Evolutionary conservation across 768 basidiomycete species (phyloP).

Genomic region (Mycena indigotica): DNA sequence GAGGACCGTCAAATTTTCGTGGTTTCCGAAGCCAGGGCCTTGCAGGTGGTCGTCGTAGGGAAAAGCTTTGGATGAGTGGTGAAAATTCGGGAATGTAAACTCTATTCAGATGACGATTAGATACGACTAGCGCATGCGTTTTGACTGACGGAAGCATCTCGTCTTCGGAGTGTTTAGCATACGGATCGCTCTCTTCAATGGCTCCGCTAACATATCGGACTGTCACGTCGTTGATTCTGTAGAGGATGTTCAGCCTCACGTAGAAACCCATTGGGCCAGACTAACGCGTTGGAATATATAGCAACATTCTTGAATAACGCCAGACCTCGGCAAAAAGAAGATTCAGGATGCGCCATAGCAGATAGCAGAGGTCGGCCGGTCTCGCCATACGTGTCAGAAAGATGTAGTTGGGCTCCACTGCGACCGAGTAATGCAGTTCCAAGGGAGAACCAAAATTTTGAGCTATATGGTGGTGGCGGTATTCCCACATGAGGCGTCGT

Average conservation of each 20-base stretch:
- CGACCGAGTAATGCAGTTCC: slow-evolving; percentile 38
- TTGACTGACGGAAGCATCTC: slow-evolving; percentile 31
- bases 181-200: slow-evolving; percentile 36
- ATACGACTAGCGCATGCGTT: not conserved
- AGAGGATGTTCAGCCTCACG: not conserved
- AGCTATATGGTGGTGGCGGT: slow-evolving; percentile 28
- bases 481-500: slow-evolving; percentile 42
- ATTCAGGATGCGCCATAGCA: slow-evolving; percentile 31
- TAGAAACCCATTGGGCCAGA: not conserved
- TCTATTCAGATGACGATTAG: slow-evolving; percentile 8
- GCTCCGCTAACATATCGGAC: slow-evolving; percentile 40
- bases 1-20: slow-evolving; percentile 23
- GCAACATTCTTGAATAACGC: slow-evolving; percentile 30
- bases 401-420: slow-evolving; percentile 42
- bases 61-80: slow-evolving; percentile 28
- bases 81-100: slow-evolving; percentile 25
- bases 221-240: slow-evolving; percentile 33
- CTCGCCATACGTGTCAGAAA: slow-evolving; percentile 30
- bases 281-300: slow-evolving; percentile 39
- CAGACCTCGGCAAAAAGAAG: slow-evolving; percentile 36
- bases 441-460: slow-evolving; percentile 25
- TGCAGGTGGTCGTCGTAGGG: slow-evolving; percentile 6
- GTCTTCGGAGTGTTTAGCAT: slow-evolving; percentile 23
- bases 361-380: slow-evolving; percentile 35
- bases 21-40: slow-evolving; percentile 11